Evolutionary conservation across 2,329 filamentous ascomycete genomes (phyloP), one percentile per base, ranked within the genome.

Genomic region (Phaeophleospora eucalypticola): DNA sequence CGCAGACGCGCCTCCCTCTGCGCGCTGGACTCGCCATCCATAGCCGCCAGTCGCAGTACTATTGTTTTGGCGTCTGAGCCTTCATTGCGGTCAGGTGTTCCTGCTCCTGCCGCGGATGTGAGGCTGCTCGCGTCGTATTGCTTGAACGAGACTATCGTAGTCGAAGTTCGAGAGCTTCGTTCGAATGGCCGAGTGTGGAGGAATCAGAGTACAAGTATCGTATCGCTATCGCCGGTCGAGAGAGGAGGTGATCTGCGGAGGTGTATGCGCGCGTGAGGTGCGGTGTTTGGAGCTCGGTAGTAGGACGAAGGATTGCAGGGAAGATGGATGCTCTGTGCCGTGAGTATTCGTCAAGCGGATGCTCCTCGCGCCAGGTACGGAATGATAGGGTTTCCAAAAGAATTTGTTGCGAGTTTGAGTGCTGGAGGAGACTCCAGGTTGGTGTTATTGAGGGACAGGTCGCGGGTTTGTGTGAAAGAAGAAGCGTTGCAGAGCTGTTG

Each of bases 1-100:
- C 89, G 84, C 61, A 96, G 81, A 63, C 90, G 81, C 68, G 82
- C 79, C 72, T 95, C 87, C 65, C 86, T 82, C 71, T 87, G 80
- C 69, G 84, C 84, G 68, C 86, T 80, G 62, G 84, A 83, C 73
- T 93, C 87, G 67, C 75, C 77, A 73, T 88, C 77, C 77, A 87
- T 86, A 70, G 53, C 57, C 50, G 54, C 48, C 47, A 43, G 45
- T 51, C 48, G 43, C 27, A 35, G 40, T 34, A 32, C 24, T 19
- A 42, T 18, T 37, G 36, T 37, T 37, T 16, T 16, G 19, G 37
- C 37, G 19, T 21, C 21, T 12, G 19, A 14, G 27, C 46, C 44
- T 45, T 44, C 53, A 56, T 56, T 42, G 45, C 45, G 45, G 39
- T 34, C 34, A 21, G 19, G 18, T 36, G 44, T 37, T 15, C 20